Base-by-base conservation (phyloP, 306 rosid genomes). In the Mimosa bimucronata region DNA sequence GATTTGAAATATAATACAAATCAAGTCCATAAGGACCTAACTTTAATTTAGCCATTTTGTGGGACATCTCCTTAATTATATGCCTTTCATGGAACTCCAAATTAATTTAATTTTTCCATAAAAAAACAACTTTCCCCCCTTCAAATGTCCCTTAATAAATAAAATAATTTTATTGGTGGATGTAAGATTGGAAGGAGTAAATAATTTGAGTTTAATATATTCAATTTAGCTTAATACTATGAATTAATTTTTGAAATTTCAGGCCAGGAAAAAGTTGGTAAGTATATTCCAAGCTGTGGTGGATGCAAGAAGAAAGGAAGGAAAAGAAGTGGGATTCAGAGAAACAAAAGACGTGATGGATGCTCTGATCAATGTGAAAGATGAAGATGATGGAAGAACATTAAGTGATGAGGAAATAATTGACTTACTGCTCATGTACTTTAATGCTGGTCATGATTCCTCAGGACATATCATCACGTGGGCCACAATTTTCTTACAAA, bases 381-480 rank as follows among this genome's bases (percentile, higher is more conserved):
- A 94, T 66, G 98, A 89, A 28, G 84, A 89, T 71, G 93, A 89
- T 71, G 97, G 97, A 9, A 79, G 85, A 70, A 92, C 78, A 62
- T 75, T 94, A 40, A 80, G 45, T 28, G 91, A 94, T 50, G 94
- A 87, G 50, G 97, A 92, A n/a, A 88, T 94, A 44, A 92, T 94
- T 69, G 98, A 94, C 77, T 68, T 92, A 28, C 71, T 94, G 85
- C 4, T 92, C 46, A 94, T 94, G 98, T 94, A 94, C 53, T 87
- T 94, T 82, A 94, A 94, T 71, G 98, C 94, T 2, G 98, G 98
- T 31, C 98, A 94, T 83, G 98, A 94, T 71, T 94, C 98, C 77
- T 94, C 97, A 1, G 98, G 92, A 1, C 98, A 94, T 71, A 86
- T 74, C n/a, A 88, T 90, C 29, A 94, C 88, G 94, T 94, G 98